Base-by-base conservation (phyloP, 2,329 filamentous ascomycete genomes). In the Epichloe sp. region DNA sequence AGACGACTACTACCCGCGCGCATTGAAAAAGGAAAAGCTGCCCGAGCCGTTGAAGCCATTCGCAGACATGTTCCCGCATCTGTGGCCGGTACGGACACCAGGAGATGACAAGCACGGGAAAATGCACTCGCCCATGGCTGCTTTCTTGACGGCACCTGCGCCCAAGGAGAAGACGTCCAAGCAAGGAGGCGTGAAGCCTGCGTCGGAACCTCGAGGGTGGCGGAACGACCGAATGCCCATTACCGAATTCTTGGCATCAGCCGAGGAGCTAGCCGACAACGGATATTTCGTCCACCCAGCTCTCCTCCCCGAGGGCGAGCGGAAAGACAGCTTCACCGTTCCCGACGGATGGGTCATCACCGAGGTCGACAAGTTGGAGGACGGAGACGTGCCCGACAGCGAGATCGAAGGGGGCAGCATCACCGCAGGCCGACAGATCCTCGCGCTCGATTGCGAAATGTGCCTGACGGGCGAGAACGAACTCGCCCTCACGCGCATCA, bases 391-490 rank as follows among this genome's bases (percentile, higher is more conserved):
- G 6, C 80, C 84, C 2, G 85, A 89, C 48, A 65, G 68, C 5
- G 79, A 89, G 50, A 81, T 95, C 53, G 76, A 95, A 65, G 71
- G 83, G 58, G 91, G 89, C 51, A 91, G 88, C 65, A 71, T 95
- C 52, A 94, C 88, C 0, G 87, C 81, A 34, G 93, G 90, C 37
- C 80, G 88, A 55, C 78, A 84, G 38, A 72, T 96, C 11, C 72
- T 94, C 47, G 85, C 88, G 1, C 74, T 98, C 50, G 93, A 98
- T 65, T 98, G 93, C 68, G 93, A 98, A 68, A 98, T 98, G 93
- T 95, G 90, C 65, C 83, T 88, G 69, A 94, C 89, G 2, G 86
- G 83, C 53, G 81, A 85, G 54, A 82, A 82, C 46, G 79, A 87
- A 57, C 88, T 85, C 56, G 88, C 90, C 37, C 80, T 98, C 43